A percentile compares a stretch with the other conserved stretches of the same genome.
phyloP scores from a whole-genome alignment of 2,329 filamentous ascomycete species.

The Talaromyces pinophilus region DNA sequence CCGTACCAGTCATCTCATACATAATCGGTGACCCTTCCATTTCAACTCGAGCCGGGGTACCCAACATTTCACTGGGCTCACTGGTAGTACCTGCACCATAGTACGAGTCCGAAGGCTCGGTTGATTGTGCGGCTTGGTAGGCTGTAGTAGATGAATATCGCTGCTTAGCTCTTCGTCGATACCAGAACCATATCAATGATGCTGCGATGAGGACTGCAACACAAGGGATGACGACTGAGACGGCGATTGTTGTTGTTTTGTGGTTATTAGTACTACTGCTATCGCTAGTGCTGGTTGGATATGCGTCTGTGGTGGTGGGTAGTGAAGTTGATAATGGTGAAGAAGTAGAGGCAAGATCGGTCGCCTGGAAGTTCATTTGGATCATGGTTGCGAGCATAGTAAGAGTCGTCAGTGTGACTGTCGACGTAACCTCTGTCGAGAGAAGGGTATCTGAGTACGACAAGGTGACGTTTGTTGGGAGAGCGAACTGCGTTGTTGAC shows the following conservation, averaged over 20 bases:
- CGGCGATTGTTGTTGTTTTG: constrained; percentile 13
- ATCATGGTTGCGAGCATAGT: constrained; percentile 1
- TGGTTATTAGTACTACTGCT: neutral
- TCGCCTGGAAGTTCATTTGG: constrained; percentile 8
- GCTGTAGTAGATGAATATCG: neutral
- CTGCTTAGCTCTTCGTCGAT: constrained; percentile 5
- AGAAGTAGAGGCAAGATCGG: neutral
- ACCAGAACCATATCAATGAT: constrained; percentile 11
- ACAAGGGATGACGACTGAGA: constrained; percentile 14
- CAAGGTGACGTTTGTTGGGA: neutral
- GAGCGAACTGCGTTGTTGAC: neutral
- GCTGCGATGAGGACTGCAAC: constrained; percentile 4
- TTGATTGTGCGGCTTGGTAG: constrained; percentile 7
- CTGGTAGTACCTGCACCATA: neutral
- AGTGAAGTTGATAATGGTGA: neutral
- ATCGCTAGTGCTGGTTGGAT: neutral
- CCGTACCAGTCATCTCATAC: constrained; percentile 3
- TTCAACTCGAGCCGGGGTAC: neutral
- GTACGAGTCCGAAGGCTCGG: neutral
- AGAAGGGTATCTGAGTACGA: neutral
- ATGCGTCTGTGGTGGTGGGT: neutral
- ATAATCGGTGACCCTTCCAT: neutral
- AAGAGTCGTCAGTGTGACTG: neutral
- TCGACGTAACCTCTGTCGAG: neutral
- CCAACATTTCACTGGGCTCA: neutral